phyloP scores from a whole-genome alignment of 129 eudicot species.

The Scalesia atractyloides region DNA sequence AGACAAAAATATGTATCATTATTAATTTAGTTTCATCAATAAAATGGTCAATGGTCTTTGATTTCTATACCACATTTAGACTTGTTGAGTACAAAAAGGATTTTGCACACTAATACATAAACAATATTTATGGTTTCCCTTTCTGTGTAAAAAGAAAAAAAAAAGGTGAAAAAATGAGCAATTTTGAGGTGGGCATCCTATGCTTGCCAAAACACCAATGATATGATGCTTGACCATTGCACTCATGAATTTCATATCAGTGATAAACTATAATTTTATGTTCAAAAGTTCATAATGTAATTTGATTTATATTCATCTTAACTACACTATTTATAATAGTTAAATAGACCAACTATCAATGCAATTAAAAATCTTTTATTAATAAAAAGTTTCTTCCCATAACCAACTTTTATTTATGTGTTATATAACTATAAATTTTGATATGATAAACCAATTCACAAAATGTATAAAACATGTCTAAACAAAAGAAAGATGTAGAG shows the following conservation, averaged over 20 bases:
- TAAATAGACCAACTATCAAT: no score
- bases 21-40: background rate
- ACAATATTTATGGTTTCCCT: background rate
- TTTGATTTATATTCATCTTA: no score
- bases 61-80: constrained; percentile 4
- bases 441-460: background rate
- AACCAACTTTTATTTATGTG: background rate
- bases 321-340: no score
- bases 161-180: constrained; percentile 1
- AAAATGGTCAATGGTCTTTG: constrained; percentile 13
- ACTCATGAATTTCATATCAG: constrained; percentile 14
- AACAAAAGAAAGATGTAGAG: background rate
- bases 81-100: constrained; percentile 32
- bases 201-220: constrained; percentile 50
- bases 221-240: constrained; percentile 54
- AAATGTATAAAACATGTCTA: background rate
- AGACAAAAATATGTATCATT: no score
- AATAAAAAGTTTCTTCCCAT: no score
- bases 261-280: no score
- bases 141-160: background rate
- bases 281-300: no score
- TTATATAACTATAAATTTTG: background rate
- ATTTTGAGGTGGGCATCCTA: constrained; percentile 44
- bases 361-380: no score
- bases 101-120: constrained; percentile 16